Conservation (phyloP, 805 yeast genomes). For the Scheffersomyces ergatensis region DNA sequence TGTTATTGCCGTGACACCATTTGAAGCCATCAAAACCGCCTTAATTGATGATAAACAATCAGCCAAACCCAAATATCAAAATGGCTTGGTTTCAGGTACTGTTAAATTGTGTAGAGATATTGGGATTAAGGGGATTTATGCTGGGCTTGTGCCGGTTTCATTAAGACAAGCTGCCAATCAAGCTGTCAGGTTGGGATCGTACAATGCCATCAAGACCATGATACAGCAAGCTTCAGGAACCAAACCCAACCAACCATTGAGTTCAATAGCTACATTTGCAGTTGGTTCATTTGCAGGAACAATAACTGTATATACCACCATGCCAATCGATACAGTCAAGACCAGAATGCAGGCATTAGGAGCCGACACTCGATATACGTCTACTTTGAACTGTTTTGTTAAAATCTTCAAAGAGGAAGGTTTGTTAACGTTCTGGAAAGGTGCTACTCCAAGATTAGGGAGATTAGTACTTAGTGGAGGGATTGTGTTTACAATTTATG, state of each 20-base stretch:
- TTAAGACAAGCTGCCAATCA: slow-evolving; percentile 95
- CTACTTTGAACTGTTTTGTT: slow-evolving; percentile 80
- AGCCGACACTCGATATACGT: slow-evolving; percentile 63
- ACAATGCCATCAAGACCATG: slow-evolving; percentile 79
- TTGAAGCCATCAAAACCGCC: slow-evolving; percentile 94
- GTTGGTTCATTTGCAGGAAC: slow-evolving; percentile 91
- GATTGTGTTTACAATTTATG: slow-evolving; percentile 94
- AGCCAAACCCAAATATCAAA: slow-evolving; percentile 72
- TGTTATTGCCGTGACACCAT: slow-evolving; percentile 92
- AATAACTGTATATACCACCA: slow-evolving; percentile 86
- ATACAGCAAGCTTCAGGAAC: slow-evolving; percentile 68
- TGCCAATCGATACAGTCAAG: slow-evolving; percentile 95
- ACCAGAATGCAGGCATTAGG: slow-evolving; percentile 96
- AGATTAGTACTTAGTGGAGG: slow-evolving; percentile 93
- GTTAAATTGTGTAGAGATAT: slow-evolving; percentile 66
- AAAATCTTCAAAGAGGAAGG: slow-evolving; percentile 87
- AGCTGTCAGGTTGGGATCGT: slow-evolving; percentile 91
- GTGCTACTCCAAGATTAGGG: slow-evolving; percentile 96
- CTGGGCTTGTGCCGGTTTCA: slow-evolving; percentile 90
- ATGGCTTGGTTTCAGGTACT: slow-evolving; percentile 60
- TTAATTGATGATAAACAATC: slow-evolving; percentile 89
- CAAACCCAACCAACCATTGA: slow-evolving; percentile 69
- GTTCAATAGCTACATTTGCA: slow-evolving; percentile 75
- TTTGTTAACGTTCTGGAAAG: slow-evolving; percentile 89
- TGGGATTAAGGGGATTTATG: slow-evolving; percentile 81